Evolutionary conservation across 2,329 filamentous ascomycete genomes (phyloP).

Genomic region (Aspergillus alliaceus): DNA sequence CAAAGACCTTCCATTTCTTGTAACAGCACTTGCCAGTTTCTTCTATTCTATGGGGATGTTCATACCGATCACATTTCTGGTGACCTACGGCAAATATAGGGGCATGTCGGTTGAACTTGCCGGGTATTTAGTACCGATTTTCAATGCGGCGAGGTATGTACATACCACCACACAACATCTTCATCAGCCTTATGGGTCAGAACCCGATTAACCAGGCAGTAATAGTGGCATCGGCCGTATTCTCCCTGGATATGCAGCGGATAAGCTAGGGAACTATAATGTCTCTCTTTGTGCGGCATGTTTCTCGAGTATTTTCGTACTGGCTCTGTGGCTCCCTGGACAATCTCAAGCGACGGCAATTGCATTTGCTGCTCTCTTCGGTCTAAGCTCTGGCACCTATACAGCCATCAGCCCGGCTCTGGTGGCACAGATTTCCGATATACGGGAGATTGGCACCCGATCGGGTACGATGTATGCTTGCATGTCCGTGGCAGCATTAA

Average conservation of each 20-base stretch:
- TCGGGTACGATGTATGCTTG: neutral
- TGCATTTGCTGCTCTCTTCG: neutral
- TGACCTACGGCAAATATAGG: neutral
- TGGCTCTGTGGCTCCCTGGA: conserved; percentile 52
- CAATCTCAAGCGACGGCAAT: neutral
- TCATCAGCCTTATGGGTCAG: neutral
- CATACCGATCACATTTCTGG: neutral
- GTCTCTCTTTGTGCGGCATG: conserved; percentile 34
- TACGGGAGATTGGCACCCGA: neutral
- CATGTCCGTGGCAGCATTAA: neutral
- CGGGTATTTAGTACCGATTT: neutral
- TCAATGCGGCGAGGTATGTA: neutral
- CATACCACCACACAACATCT: neutral
- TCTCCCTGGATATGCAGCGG: conserved; percentile 54
- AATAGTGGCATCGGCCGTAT: conserved; percentile 55
- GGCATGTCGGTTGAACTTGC: neutral
- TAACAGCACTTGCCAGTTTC: neutral
- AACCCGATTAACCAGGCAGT: neutral
- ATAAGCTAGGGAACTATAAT: conserved; percentile 45
- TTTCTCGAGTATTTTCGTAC: conserved; percentile 45
- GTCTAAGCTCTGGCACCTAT: neutral
- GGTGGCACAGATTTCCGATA: neutral
- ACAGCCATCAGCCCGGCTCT: neutral
- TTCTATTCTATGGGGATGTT: neutral
- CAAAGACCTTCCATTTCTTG: neutral